Base-by-base conservation (phyloP, 257 asterid genomes). In the Mitragyna speciosa region DNA sequence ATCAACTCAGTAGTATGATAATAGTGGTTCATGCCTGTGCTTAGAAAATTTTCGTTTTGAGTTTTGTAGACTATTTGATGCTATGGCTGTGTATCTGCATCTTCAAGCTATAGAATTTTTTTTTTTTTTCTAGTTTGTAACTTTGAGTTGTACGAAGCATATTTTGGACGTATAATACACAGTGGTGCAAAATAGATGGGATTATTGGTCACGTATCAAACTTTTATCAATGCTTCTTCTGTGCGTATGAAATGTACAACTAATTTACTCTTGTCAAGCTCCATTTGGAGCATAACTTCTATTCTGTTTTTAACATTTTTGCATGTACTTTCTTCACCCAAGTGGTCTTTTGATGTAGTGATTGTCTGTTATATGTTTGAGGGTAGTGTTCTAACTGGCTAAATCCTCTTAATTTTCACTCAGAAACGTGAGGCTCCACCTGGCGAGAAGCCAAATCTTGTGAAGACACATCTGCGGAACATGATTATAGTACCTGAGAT, bases 401-500 rank as follows among this genome's bases (percentile, higher is more conserved):
- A 67, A 52, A 48, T 26, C 14, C 16, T 56, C 30, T 10, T 54
- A 47, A 6, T 61, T 24, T 36, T 75, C 47, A 33, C 24, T 74
- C 85, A 93, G 98, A 93, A 91, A 88, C 95, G 82, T 22, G 98
- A 91, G 79, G 98, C 98, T 8, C 92, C 94, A 52, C 83, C 87
- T 11, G 96, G 97, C 54, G 97, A 92, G 88, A 94, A 90, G 85
- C 98, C 98, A 1, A 87, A 93, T 20, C 88, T 90, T 6, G 89
- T 94, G 58, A 90, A 92, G 81, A 94, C 97, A 39, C 98, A 94
- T 83, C 75, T 92, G 48, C 82, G 98, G 4, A 94, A 92, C 88
- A 94, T 92, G 96, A 89, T 92, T 72, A 91, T 91, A 1, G 92
- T 92, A 28, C 96, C 97, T n/a, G 97, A 92, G 90, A 92, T 92